These are phyloP conservation scores for Ceratocystis smalleyi DNA, from an alignment of 2,329 filamentous ascomycete species.

Conservation along the genomic window DNA sequence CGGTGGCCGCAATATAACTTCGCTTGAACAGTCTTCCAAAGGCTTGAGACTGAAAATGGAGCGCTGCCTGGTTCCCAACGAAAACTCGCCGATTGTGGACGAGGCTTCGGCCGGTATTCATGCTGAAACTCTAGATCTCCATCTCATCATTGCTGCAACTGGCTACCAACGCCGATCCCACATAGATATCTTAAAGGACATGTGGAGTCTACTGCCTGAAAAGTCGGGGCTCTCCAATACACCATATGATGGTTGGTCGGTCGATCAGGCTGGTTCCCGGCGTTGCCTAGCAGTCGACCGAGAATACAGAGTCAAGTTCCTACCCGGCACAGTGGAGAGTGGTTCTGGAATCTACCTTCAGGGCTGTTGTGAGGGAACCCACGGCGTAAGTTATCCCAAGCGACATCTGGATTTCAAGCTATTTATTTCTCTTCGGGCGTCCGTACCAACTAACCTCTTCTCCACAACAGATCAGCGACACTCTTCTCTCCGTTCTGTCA, in stretches of 20 bases:
- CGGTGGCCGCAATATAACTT: constrained; percentile 48
- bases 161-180: constrained; percentile 71
- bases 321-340: constrained; percentile 48
- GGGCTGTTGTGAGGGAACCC: constrained; percentile 82
- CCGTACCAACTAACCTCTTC: constrained; percentile 15
- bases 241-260: constrained; percentile 27
- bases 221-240: constrained; percentile 23
- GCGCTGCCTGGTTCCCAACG: constrained; percentile 11
- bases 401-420: background rate
- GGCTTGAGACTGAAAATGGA: constrained; percentile 42
- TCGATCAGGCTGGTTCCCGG: constrained; percentile 24
- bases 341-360: constrained; percentile 80
- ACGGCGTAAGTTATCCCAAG: constrained; percentile 56
- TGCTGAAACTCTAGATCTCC: constrained; percentile 54
- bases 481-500: constrained; percentile 62
- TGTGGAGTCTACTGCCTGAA: constrained; percentile 49
- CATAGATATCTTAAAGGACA: constrained; percentile 54
- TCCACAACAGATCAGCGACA: constrained; percentile 52
- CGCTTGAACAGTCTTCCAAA: constrained; percentile 36
- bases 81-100: constrained; percentile 27
- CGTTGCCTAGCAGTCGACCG: constrained; percentile 46
- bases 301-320: constrained; percentile 65
- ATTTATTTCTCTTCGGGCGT: background rate
- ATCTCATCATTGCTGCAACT: constrained; percentile 72
- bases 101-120: constrained; percentile 22